Evolutionary conservation across 108 stramenopile species (phyloP), one percentile per base, ranked within the genome.

Genomic region (Schizochytrium sp.): DNA sequence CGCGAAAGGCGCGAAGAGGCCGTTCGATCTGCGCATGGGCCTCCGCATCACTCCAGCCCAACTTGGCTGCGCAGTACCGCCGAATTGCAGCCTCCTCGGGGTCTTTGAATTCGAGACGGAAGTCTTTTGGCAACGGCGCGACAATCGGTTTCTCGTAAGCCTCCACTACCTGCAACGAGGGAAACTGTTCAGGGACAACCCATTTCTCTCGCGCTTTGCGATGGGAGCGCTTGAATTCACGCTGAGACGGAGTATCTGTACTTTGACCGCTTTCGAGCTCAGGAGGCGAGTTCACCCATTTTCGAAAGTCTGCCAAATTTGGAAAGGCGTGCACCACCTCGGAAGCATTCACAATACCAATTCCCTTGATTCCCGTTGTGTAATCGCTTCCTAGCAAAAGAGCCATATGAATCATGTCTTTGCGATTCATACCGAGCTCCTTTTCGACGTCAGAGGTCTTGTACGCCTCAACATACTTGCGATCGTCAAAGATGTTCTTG

Each of bases 261-360:
- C 51, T 47, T 53, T 6, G 43, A 6, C n/a, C 51, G n/a, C 10
- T 53, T 43, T 53, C 51, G 51, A 47, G 48, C n/a, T 83, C 76
- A 6, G 76, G 28, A 6, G 76, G 76, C 6, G 45, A 47, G 51
- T 97, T 95, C 41, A 98, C 87, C 97, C 98, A 98, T 5, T 93
- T 60, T 5, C 95, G 94, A 90, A 98, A 98, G 60, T 89, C 44
- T 51, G 89, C 87, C 76, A 97, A 92, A 2, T 96, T 97, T 5
- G 95, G 92, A 87, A 98, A 98, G 5, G 95, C 96, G 57, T 95
- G 91, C 3, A 97, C 58, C 45, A 99, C 94, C 93, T 99, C 99
- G 96, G 98, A 98, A 16, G 97, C 98, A 87, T 99, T 99, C 23
- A 99, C 99, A 72, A 98, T 97, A 5, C 99, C 99, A 0, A 99